Evolutionary conservation across 148 eudicot species (phyloP).

Genomic region (Persicaria maculosa): DNA sequence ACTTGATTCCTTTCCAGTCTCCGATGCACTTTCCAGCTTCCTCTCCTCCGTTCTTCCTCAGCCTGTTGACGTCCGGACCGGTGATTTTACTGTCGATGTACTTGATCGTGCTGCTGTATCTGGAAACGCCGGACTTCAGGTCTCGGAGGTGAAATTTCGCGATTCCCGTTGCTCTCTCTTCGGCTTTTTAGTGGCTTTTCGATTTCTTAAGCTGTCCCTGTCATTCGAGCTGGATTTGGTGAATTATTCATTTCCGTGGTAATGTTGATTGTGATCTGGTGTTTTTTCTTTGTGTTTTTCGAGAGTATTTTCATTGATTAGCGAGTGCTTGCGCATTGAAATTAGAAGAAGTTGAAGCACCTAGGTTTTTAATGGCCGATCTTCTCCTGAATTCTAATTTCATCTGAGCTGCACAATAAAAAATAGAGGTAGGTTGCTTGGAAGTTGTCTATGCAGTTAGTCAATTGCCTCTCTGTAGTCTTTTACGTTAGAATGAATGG

Average conservation of each 20-base stretch:
- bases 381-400: background rate
- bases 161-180: background rate
- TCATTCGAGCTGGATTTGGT: background rate
- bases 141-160: conserved; percentile 3
- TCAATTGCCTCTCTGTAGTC: background rate
- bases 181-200: background rate
- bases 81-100: conserved; percentile 13
- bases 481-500: background rate
- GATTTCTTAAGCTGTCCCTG: background rate
- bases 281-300: background rate
- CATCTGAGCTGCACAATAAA: background rate
- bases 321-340: background rate
- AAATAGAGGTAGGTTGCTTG: background rate
- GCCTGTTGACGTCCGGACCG: conserved; percentile 17
- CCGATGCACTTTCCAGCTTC: conserved; percentile 50
- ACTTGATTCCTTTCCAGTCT: conserved; percentile 33
- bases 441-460: background rate
- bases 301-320: background rate
- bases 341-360: background rate
- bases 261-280: background rate
- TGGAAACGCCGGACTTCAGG: conserved; percentile 4
- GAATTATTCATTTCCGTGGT: background rate
- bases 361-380: background rate
- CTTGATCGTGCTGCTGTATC: background rate
- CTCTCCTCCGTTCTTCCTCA: conserved; percentile 60